phyloP scores from a whole-genome alignment of 1,139 yeast species.

The Saccharomyces hybrid region DNA sequence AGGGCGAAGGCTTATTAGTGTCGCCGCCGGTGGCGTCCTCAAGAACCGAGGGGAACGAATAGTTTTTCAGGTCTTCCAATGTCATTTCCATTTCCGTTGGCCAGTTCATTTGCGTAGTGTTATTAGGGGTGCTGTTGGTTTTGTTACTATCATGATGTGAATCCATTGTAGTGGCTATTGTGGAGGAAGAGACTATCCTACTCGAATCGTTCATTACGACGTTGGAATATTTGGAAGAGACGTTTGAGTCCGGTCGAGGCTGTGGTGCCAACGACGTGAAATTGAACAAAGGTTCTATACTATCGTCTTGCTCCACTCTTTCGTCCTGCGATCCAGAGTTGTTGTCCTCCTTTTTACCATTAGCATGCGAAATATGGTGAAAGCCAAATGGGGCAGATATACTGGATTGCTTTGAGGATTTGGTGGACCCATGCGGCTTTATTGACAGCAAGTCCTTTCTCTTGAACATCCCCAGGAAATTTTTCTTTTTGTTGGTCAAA shows the following conservation, averaged over 20 bases:
- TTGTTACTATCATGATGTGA: neutral
- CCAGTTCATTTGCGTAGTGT: neutral
- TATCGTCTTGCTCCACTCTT: neutral
- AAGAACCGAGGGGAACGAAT: conserved; percentile 3
- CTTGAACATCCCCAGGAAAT: conserved; percentile 25
- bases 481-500: conserved; percentile 13
- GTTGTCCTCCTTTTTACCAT: conserved; percentile 11
- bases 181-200: conserved; percentile 3
- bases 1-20: neutral
- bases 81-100: neutral
- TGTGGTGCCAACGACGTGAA: neutral
- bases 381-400: conserved; percentile 29
- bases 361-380: conserved; percentile 31
- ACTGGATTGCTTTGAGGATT: conserved; percentile 4
- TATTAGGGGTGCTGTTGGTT: neutral
- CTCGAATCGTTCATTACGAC: conserved; percentile 1
- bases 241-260: neutral
- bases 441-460: conserved; percentile 9
- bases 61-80: conserved; percentile 2
- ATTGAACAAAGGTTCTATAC: neutral
- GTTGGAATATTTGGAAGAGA: neutral
- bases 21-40: neutral
- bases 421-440: conserved; percentile 1
- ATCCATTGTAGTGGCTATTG: conserved; percentile 2
- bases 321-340: conserved; percentile 1